A percentile compares a stretch with the other conserved stretches of the same genome.
These are phyloP conservation scores for Linderniella brevidens DNA, from an alignment of 257 asterid species.

Conservation along the genomic window DNA sequence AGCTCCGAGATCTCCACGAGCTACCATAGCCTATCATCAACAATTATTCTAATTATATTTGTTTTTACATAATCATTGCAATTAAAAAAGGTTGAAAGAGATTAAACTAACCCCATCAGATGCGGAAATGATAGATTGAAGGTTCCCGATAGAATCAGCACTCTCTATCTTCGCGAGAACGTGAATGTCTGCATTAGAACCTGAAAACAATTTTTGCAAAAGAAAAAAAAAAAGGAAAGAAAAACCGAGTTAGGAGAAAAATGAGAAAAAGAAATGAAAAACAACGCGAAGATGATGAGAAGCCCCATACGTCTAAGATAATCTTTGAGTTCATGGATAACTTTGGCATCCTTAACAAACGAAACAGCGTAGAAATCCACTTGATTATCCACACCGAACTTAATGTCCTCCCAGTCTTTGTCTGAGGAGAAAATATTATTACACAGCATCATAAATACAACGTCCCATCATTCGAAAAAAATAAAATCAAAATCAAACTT, in stretches of 20 bases:
- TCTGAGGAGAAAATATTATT: slow-evolving; percentile 24
- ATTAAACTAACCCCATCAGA: slow-evolving; percentile 62
- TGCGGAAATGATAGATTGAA: slow-evolving; percentile 80
- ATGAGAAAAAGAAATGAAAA: neutral
- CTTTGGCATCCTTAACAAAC: slow-evolving; percentile 91
- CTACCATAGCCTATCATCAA: slow-evolving; percentile 86
- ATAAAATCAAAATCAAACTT: slow-evolving; percentile 6
- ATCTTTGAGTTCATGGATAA: slow-evolving; percentile 77
- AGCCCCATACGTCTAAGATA: slow-evolving; percentile 56
- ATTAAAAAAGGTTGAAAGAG: too few relatives aligned
- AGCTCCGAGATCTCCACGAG: slow-evolving; percentile 99
- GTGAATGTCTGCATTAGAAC: slow-evolving; percentile 68
- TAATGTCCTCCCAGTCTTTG: slow-evolving; percentile 96
- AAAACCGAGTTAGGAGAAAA: too few relatives aligned
- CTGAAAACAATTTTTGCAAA: slow-evolving; percentile 25
- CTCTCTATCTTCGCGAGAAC: slow-evolving; percentile 91
- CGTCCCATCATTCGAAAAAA: neutral
- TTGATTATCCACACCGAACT: slow-evolving; percentile 91
- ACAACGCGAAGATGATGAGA: neutral
- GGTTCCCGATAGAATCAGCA: slow-evolving; percentile 91
- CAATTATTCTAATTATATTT: neutral
- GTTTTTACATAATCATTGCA: too few relatives aligned
- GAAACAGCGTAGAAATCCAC: slow-evolving; percentile 98
- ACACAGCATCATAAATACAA: too few relatives aligned
- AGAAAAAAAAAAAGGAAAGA: too few relatives aligned